Evolutionary conservation across 2,329 filamentous ascomycete species (phyloP).

Genomic region (Epichloe baconii): DNA sequence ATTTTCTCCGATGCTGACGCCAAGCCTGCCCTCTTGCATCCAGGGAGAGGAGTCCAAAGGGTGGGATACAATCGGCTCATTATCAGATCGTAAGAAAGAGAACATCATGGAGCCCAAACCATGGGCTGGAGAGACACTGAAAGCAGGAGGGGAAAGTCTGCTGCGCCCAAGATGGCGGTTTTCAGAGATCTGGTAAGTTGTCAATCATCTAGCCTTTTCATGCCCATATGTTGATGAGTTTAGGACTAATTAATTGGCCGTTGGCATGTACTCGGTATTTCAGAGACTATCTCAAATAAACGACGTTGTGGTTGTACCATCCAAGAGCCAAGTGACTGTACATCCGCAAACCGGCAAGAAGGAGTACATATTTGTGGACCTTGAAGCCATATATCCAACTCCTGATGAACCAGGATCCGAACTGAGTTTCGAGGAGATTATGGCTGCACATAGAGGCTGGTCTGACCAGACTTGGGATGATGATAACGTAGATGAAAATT

Average conservation of each 20-base stretch:
- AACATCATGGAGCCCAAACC: slow-evolving; percentile 76
- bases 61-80: slow-evolving; percentile 84
- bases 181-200: slow-evolving; percentile 83
- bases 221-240: slow-evolving; percentile 68
- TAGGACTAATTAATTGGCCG: slow-evolving; percentile 79
- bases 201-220: slow-evolving; percentile 18
- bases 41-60: slow-evolving; percentile 49
- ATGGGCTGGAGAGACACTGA: slow-evolving; percentile 84
- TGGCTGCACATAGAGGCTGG: slow-evolving; percentile 64
- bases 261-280: slow-evolving; percentile 28
- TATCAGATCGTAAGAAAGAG: slow-evolving; percentile 86
- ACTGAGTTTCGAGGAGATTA: slow-evolving; percentile 82
- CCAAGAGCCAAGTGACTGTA: slow-evolving; percentile 62
- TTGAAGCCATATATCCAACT: slow-evolving; percentile 75
- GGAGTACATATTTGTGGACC: slow-evolving; percentile 77
- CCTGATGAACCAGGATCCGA: slow-evolving; percentile 59
- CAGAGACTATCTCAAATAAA: slow-evolving; percentile 50
- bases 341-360: slow-evolving; percentile 73
- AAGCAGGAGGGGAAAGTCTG: slow-evolving; percentile 72
- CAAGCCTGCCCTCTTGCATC: slow-evolving; percentile 41
- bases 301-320: slow-evolving; percentile 56
- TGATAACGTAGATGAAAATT: slow-evolving; percentile 22
- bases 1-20: slow-evolving; percentile 76
- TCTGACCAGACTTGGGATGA: slow-evolving; percentile 45
- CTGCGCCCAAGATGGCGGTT: slow-evolving; percentile 66